Evolutionary conservation across 2,329 filamentous ascomycete genomes (phyloP).

Genomic region (Sclerotinia glacialis): DNA sequence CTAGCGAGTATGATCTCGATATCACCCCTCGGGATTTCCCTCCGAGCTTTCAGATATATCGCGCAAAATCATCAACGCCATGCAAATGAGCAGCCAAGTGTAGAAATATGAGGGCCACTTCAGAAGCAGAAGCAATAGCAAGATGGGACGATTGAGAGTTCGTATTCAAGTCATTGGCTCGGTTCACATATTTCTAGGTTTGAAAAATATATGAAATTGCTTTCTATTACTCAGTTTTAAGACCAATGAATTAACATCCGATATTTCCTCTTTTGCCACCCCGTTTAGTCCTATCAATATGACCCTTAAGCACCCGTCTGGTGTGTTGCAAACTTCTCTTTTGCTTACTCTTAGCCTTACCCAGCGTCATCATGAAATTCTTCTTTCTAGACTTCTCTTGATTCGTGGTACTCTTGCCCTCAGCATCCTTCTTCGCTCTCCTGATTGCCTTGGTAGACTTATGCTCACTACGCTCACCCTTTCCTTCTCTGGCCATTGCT

Average conservation of each 20-base stretch:
- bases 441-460: conserved; percentile 80
- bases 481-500: conserved; percentile 77
- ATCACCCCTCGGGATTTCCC: too few relatives aligned
- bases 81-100: too few relatives aligned
- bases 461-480: conserved; percentile 74
- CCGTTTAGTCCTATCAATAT: conserved; percentile 78
- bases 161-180: neutral
- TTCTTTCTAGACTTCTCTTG: conserved; percentile 95
- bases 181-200: neutral
- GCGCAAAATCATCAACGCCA: too few relatives aligned
- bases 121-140: too few relatives aligned
- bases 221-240: conserved; percentile 10
- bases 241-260: conserved; percentile 32
- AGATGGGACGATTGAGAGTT: neutral
- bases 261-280: conserved; percentile 77
- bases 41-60: too few relatives aligned
- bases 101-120: too few relatives aligned
- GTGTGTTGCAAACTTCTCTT: conserved; percentile 91
- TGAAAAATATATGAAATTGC: neutral
- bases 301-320: conserved; percentile 73
- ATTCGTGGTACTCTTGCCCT: conserved; percentile 96
- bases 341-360: conserved; percentile 92
- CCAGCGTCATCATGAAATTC: conserved; percentile 98
- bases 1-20: too few relatives aligned
- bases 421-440: conserved; percentile 80